Base-by-base conservation (phyloP, 2,329 filamentous ascomycete genomes). In the Cercospora citrullina region DNA sequence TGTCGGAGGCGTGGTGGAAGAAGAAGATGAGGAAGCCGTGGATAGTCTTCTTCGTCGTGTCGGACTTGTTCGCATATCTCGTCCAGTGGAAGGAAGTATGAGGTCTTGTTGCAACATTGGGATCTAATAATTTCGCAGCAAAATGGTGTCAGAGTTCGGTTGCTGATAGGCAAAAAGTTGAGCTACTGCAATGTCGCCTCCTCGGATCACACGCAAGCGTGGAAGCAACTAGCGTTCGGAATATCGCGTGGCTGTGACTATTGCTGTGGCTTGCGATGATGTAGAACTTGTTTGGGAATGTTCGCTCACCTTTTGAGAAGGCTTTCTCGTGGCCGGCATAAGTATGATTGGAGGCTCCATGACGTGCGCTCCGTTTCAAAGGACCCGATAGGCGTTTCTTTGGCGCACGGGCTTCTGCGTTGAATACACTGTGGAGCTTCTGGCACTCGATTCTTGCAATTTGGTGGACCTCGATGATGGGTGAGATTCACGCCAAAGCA, bases 341-440 rank as follows among this genome's bases (percentile, higher is more conserved):
- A 53, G 23, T 57, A 39, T 39, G 21, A 63, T 55, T 39, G 45
- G 45, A n/a, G 48, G 30, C 26, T 42, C 31, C 28, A 64, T 64
- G 62, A 64, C 62, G 62, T 59, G 30, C 62, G 31, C 53, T 30
- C 23, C 62, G 62, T 64, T 64, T 64, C 62, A 31, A 16, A 28
- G 33, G 18, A 14, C 31, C 62, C 51, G 51, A 64, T 64, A 31
- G n/a, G 31, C 62, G 53, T 64, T 48, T 64, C 62, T 51, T 30
- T n/a, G 55, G 36, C 26, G 62, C 62, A 64, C 62, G 62, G 62
- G 26, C 62, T 33, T 39, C n/a, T 30, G 30, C 23, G 62, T 51
- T 26, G 30, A 45, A 63, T 6, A 31, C 62, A 39, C 30, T 39
- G 16, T 57, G 62, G 51, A 62, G 60, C 36, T 30, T n/a, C 18